phyloP scores from a whole-genome alignment of 2,329 filamentous ascomycete genomes.

The Colletotrichum sp. region DNA sequence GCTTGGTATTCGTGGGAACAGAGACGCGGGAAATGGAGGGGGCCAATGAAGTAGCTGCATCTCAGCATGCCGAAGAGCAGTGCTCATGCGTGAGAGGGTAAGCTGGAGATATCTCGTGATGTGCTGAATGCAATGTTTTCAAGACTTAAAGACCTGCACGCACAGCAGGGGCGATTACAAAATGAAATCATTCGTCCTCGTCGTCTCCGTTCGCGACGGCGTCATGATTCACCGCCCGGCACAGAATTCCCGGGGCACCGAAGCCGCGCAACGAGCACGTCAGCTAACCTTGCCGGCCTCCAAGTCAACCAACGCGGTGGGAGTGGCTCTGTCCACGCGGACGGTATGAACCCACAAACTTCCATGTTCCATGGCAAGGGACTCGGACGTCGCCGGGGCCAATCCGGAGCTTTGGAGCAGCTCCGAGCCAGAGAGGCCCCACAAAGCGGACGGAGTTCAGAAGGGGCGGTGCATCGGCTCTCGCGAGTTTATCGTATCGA shows the following conservation, averaged over 20 bases:
- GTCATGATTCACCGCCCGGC: background rate
- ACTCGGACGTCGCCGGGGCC: slow-evolving; percentile 6
- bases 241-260: background rate
- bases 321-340: slow-evolving; percentile 1
- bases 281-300: background rate
- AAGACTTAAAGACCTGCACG: background rate
- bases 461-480: background rate
- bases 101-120: background rate
- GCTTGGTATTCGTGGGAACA: background rate
- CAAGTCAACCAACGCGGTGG: background rate
- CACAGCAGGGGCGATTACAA: background rate
- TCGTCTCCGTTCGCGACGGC: background rate
- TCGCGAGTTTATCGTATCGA: background rate
- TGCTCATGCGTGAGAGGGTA: background rate
- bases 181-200: background rate
- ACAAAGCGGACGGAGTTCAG: background rate
- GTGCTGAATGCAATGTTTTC: background rate
- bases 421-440: background rate
- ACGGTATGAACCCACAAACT: background rate
- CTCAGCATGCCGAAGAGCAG: background rate
- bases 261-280: background rate
- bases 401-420: background rate
- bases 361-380: background rate
- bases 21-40: background rate
- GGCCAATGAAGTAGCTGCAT: background rate